These are phyloP conservation scores for Trichoderma asperelloides DNA, from an alignment of 495 filamentous ascomycete species.

Conservation along the genomic window DNA sequence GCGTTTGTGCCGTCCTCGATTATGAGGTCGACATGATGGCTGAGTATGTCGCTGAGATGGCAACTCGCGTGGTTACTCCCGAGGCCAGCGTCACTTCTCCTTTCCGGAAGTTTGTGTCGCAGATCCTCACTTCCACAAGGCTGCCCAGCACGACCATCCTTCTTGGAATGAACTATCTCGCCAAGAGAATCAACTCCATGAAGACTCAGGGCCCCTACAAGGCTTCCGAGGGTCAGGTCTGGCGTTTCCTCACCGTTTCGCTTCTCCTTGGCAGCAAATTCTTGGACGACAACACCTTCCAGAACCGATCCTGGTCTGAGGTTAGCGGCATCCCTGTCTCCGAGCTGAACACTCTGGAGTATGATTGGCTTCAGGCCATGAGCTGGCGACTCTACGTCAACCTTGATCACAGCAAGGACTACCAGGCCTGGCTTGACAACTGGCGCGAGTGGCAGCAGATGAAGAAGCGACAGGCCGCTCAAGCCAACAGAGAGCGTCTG, in stretches of 20 bases:
- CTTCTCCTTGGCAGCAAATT: slow-evolving; percentile 96
- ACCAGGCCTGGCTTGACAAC: slow-evolving; percentile 68
- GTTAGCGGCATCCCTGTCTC: slow-evolving; percentile 84
- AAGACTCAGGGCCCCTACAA: slow-evolving; percentile 47
- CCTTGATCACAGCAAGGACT: slow-evolving; percentile 71
- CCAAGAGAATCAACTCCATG: slow-evolving; percentile 69
- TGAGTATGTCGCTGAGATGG: slow-evolving; percentile 93
- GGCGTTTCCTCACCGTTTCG: slow-evolving; percentile 82
- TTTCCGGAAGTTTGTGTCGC: slow-evolving; percentile 90
- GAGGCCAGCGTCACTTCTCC: slow-evolving; percentile 57
- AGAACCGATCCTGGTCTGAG: slow-evolving; percentile 98
- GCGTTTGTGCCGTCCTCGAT: slow-evolving; percentile 91
- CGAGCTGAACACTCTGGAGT: slow-evolving; percentile 84
- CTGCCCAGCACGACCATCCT: slow-evolving; percentile 93
- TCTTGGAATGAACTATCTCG: slow-evolving; percentile 83
- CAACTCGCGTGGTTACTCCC: slow-evolving; percentile 69
- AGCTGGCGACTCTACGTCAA: slow-evolving; percentile 84
- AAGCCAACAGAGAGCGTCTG: slow-evolving; percentile 37
- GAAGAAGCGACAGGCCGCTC: slow-evolving; percentile 45
- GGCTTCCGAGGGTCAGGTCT: slow-evolving; percentile 63
- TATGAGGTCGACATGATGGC: slow-evolving; percentile 99
- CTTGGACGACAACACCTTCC: slow-evolving; percentile 96
- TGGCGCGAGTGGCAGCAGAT: slow-evolving; percentile 74
- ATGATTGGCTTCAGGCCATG: slow-evolving; percentile 82
- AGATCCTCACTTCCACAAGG: slow-evolving; percentile 88